Evolutionary conservation across 352 stramenopile genomes (phyloP).

Genomic region (Globisporangium spiculum): DNA sequence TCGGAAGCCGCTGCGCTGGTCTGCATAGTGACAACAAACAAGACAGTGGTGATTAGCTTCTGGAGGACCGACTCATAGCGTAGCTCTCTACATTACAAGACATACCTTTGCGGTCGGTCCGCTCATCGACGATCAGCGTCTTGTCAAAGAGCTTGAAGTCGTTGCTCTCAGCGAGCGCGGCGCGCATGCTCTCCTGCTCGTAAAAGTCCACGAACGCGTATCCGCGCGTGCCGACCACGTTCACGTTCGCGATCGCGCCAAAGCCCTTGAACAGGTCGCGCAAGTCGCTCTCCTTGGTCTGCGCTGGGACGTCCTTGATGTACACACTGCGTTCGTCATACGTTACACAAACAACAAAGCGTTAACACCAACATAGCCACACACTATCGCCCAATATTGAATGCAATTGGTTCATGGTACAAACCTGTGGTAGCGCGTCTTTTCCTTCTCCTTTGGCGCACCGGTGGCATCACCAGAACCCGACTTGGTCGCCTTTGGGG

Average conservation of each 20-base stretch:
- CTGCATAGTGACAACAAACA: background rate
- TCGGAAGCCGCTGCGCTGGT: slow-evolving; percentile 55
- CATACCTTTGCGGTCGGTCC: slow-evolving; percentile 68
- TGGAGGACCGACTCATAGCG: background rate
- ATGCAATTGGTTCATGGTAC: background rate
- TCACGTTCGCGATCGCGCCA: slow-evolving; percentile 72
- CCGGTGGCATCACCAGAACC: slow-evolving; percentile 24
- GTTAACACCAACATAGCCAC: background rate
- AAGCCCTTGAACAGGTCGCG: slow-evolving; percentile 80
- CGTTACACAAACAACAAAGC: background rate
- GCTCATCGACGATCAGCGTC: slow-evolving; percentile 71
- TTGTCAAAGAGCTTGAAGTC: slow-evolving; percentile 78
- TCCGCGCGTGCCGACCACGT: slow-evolving; percentile 46
- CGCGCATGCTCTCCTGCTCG: slow-evolving; percentile 75
- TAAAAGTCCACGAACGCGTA: slow-evolving; percentile 86
- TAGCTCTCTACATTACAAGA: background rate
- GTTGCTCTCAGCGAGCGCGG: slow-evolving; percentile 56
- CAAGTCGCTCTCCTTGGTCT: slow-evolving; percentile 73
- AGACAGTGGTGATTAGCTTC: slow-evolving; percentile 13
- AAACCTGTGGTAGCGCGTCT: slow-evolving; percentile 41
- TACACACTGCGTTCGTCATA: slow-evolving; percentile 45
- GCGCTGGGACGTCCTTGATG: slow-evolving; percentile 70
- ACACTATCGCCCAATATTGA: too few species aligned
- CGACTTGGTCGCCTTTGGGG: slow-evolving; percentile 19
- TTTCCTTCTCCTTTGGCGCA: slow-evolving; percentile 62